Evolutionary conservation across 73 alveolate genomes (phyloP).

Genomic region (Halteria grandinella): DNA sequence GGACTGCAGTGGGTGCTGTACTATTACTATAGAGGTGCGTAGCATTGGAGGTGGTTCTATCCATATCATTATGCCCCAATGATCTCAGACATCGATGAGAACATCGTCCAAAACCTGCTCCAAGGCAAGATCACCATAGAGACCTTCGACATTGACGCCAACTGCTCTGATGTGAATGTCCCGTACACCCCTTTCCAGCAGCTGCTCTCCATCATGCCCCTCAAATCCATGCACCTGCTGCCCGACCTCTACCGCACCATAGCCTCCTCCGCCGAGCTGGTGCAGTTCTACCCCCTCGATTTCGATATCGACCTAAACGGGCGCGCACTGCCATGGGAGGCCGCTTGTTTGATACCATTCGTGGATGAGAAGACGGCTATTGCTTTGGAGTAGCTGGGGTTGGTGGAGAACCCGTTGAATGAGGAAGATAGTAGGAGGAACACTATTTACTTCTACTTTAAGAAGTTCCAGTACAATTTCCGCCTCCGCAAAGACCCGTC

Average conservation of each 20-base stretch:
- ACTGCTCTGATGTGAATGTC: conserved; percentile 69
- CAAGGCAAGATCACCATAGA: conserved; percentile 45
- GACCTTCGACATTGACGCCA: conserved; percentile 51
- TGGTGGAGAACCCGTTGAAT: conserved; percentile 47
- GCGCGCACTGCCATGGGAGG: conserved; percentile 89
- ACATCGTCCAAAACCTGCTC: conserved; percentile 45
- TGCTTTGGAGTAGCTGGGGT: conserved; percentile 63
- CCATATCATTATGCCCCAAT: conserved; percentile 99
- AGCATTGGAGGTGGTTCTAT: conserved; percentile 98
- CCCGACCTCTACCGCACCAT: conserved; percentile 76
- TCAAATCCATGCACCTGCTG: conserved; percentile 79
- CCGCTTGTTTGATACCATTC: conserved; percentile 80
- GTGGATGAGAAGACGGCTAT: conserved; percentile 75
- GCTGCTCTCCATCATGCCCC: conserved; percentile 92
- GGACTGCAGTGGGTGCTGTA: conserved; percentile 96
- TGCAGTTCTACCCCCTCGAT: conserved; percentile 85
- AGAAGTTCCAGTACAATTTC: neutral
- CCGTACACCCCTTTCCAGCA: conserved; percentile 94
- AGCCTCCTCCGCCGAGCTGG: conserved; percentile 17
- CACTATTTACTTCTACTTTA: neutral
- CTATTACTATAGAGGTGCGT: conserved; percentile 92
- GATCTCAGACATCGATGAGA: conserved; percentile 90
- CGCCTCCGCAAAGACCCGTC: neutral
- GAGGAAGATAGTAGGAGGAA: conserved; percentile 38
- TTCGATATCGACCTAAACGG: conserved; percentile 88